Base-by-base conservation (phyloP, 768 basidiomycete genomes). In the Suillus americanus region DNA sequence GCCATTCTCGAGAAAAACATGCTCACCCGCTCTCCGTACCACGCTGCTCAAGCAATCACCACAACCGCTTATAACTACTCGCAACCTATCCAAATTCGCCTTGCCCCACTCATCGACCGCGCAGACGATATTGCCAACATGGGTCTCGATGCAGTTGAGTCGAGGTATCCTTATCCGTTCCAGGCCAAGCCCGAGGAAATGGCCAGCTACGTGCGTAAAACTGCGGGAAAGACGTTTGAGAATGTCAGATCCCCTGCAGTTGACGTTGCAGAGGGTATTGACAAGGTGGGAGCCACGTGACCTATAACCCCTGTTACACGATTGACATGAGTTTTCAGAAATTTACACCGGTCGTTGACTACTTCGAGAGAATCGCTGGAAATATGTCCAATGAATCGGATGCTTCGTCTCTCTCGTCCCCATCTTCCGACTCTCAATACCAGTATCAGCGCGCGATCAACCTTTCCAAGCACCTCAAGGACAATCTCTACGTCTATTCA, bases 381-480 rank as follows among this genome's bases (percentile, higher is more conserved):
- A 83, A 85, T 73, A 79, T 77, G 8, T 73, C 76, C 54, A 78
- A 79, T 54, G 83, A 86, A 56, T 81, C 83, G 40, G 80, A 79
- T 20, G 73, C 81, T 8, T 78, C 84, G 37, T 78, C 79, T 6
- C 77, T 83, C 13, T 79, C 82, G 2, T 79, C 86, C 30, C 74
- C 76, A 18, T 72, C 83, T n/a, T 79, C 82, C 13, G 84, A 87
- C 67, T 78, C 83, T 53, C 84, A 90, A 73, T 91, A 86, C 69
- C 92, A 94, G 77, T 91, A 91, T 71, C 90, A 91, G 73, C 90
- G 92, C 55, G 90, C 85, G 54, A 80, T 85, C 66, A 80, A 81
- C 43, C 83, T 94, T 60, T 89, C 90, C 38, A 83, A 81, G 69
- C 84, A 85, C 48, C 79, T 92, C 65, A 82, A 81, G 65, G 86